phyloP scores from a whole-genome alignment of 225 moss, liverwort and hornwort species.

The Asterella californica region DNA sequence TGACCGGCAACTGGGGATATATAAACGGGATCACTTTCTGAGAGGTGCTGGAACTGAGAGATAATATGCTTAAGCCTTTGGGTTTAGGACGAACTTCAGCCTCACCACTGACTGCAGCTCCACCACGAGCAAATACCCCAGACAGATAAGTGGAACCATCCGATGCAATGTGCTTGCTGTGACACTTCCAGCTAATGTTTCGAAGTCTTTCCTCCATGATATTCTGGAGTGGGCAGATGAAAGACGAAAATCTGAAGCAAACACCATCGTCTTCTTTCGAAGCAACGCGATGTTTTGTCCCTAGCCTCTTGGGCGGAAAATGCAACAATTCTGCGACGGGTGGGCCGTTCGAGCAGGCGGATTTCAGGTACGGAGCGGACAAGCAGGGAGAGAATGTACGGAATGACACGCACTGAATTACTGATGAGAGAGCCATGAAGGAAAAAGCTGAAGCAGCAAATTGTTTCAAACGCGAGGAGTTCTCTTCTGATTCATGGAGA shows the following conservation, averaged over 20 bases:
- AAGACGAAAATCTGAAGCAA: background rate
- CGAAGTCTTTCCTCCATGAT: background rate
- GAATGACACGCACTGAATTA: background rate
- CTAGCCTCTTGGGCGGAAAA: background rate
- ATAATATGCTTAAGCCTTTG: background rate
- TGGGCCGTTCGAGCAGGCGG: too few species aligned
- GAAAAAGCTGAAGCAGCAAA: background rate
- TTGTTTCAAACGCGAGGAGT: background rate
- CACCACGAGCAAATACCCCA: background rate
- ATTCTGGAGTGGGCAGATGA: background rate
- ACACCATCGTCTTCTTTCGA: background rate
- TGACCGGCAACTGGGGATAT: constrained; percentile 41
- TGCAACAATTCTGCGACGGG: background rate
- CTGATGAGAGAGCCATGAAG: constrained; percentile 3
- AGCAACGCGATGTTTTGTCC: background rate
- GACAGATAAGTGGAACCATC: background rate
- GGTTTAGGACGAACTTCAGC: background rate
- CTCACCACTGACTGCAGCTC: background rate
- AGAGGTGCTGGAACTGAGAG: constrained; percentile 18
- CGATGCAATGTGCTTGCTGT: background rate
- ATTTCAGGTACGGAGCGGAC: background rate
- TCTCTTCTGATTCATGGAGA: background rate
- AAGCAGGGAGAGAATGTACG: background rate
- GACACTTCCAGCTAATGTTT: background rate
- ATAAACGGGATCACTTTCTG: constrained; percentile 58